A percentile compares a stretch with the other conserved stretches of the same genome.
These are phyloP conservation scores for Dalbergia oliveri DNA, from an alignment of 306 rosid genomes.

Conservation along the genomic window DNA sequence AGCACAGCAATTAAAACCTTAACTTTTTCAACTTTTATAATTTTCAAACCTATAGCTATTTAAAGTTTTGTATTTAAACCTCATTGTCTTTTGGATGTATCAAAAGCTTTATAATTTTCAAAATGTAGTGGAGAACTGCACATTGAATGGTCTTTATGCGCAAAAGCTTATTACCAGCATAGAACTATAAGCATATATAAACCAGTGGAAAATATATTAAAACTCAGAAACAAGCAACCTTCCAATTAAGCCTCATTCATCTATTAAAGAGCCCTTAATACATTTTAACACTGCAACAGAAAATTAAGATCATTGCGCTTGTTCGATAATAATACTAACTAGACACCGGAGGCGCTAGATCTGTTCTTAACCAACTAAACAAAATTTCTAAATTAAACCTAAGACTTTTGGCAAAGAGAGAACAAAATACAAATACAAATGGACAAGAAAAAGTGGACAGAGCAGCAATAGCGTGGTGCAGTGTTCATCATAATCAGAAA, in stretches of 20 bases:
- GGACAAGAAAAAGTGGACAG: not conserved
- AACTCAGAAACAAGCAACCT: not conserved
- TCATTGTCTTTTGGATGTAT: too few relatives aligned
- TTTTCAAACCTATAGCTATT: not conserved
- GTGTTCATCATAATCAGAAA: slow-evolving; percentile 55
- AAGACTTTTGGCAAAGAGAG: not conserved
- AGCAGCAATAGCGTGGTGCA: slow-evolving; percentile 44
- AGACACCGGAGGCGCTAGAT: not conserved
- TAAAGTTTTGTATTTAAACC: too few relatives aligned
- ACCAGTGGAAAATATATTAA: not conserved
- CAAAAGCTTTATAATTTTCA: not conserved
- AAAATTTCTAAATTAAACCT: slow-evolving; percentile 3
- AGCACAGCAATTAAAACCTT: not conserved
- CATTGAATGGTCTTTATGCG: not conserved
- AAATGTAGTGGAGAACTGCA: not conserved
- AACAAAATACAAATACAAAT: not conserved
- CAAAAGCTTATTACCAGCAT: not conserved
- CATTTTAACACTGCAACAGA: not conserved
- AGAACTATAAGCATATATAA: not conserved
- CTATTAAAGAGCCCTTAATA: not conserved
- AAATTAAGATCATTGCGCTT: not conserved
- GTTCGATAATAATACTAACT: not conserved
- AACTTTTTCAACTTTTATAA: not conserved
- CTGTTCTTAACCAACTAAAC: not conserved
- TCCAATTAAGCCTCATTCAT: not conserved